Percentiles rank a stretch among this genome's conserved stretches.
phyloP scores from a whole-genome alignment of 305 asterid genomes.

The Solanum hybrid region DNA sequence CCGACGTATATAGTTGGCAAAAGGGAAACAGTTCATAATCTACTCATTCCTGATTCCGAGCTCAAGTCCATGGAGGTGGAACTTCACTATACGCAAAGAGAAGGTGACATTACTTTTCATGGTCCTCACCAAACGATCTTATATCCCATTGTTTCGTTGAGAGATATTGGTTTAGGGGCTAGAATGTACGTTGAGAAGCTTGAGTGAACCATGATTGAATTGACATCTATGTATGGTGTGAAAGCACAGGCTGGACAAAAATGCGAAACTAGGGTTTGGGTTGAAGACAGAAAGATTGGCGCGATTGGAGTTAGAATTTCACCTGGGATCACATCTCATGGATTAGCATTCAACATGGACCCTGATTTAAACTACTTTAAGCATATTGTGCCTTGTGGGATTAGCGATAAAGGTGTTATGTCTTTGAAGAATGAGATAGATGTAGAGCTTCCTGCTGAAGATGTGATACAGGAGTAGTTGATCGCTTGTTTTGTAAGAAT shows the following conservation, averaged over 20 bases:
- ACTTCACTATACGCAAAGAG: constrained; percentile 70
- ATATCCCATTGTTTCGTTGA: constrained; percentile 64
- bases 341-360: constrained; percentile 63
- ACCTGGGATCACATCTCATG: constrained; percentile 72
- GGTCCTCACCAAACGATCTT: constrained; percentile 69
- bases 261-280: constrained; percentile 86
- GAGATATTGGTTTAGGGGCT: constrained; percentile 65
- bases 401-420: constrained; percentile 64
- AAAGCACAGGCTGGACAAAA: constrained; percentile 40
- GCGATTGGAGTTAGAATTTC: constrained; percentile 77
- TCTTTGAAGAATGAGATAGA: constrained; percentile 55
- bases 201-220: constrained; percentile 66
- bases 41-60: constrained; percentile 50
- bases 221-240: constrained; percentile 57
- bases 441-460: constrained; percentile 47
- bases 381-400: constrained; percentile 86
- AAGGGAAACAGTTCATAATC: constrained; percentile 55
- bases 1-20: constrained; percentile 82
- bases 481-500: constrained; percentile 45
- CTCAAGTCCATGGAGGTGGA: constrained; percentile 61
- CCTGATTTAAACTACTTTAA: constrained; percentile 73
- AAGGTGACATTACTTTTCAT: constrained; percentile 79
- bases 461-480: constrained; percentile 45
- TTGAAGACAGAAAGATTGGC: constrained; percentile 64
- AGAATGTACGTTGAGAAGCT: constrained; percentile 73